Evolutionary conservation across 192 early-diverging fungal species (phyloP), one percentile per base, ranked within the genome.

Genomic region (Backusella westeae): DNA sequence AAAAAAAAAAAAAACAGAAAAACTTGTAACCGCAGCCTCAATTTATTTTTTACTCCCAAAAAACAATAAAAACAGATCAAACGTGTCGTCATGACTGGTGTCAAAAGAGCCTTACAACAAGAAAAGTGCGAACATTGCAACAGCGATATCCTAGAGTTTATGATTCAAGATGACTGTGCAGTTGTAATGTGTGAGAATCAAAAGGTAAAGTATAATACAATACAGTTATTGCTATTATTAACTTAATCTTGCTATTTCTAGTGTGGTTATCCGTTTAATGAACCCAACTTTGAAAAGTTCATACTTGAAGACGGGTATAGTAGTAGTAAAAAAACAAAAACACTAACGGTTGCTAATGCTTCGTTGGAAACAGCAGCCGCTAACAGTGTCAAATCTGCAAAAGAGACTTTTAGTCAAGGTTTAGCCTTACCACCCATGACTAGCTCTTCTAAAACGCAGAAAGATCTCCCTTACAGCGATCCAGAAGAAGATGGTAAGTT

Each of bases 331-430:
- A 63, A 63, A 63, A 14, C 21, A 63, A 63, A 63, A 63, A 23
- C 56, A 63, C 56, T 63, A 29, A 63, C 56, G 56, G 56, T 63
- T 63, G 56, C 56, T 63, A 63, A 63, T 63, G 56, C 56, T 63
- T 63, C 56, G 21, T 63, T 63, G 56, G 56, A 63, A 63, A 63
- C 21, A 63, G 56, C 56, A 63, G 26, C 56, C 56, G 56, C 56
- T 63, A 63, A 63, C 56, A 63, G 56, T 63, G 56, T 63, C 21
- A 23, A 63, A 63, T 63, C 56, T 63, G 56, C 56, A 63, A 63
- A 63, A 63, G 56, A 63, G 56, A 63, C 56, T 29, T 3, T 29
- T 63, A 63, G 56, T 63, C 56, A 23, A 63, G 56, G 56, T 29
- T 63, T 63, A 63, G 26, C 29, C 26, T 63, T 63, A 63, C 56